phyloP scores from a whole-genome alignment of 78 protist genomes.

The Fonticula alba region DNA sequence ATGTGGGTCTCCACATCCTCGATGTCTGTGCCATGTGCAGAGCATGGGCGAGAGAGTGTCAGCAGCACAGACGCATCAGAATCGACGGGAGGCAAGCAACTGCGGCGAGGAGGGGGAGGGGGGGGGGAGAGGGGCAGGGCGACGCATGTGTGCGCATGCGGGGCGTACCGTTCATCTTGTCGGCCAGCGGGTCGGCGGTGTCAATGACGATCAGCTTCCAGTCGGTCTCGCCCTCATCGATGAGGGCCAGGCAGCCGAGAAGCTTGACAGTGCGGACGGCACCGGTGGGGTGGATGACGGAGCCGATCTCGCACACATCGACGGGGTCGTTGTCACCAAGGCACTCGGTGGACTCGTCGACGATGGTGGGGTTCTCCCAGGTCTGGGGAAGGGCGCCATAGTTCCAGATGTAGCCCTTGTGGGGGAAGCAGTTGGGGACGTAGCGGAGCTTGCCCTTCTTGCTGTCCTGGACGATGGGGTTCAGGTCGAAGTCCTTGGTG shows the following conservation, averaged over 20 bases:
- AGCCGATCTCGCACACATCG: conserved; percentile 63
- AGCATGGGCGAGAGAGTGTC: no score
- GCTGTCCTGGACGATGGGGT: conserved; percentile 69
- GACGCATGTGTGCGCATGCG: no score
- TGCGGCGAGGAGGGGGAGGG: no score
- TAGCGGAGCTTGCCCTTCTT: conserved; percentile 50
- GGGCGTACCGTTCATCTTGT: conserved; percentile 39
- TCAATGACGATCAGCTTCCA: conserved; percentile 69
- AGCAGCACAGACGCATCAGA: no score
- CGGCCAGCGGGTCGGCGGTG: conserved; percentile 55
- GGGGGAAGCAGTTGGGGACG: conserved; percentile 32
- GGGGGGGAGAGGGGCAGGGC: no score
- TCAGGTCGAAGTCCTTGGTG: conserved; percentile 29
- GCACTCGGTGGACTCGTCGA: conserved; percentile 19
- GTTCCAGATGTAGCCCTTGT: conserved; percentile 67
- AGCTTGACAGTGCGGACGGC: conserved; percentile 56
- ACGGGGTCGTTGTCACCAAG: conserved; percentile 80
- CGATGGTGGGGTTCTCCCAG: conserved; percentile 53
- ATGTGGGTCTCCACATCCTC: conserved; percentile 35
- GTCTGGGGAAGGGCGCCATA: conserved; percentile 82
- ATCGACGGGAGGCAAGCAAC: no score
- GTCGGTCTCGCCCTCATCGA: conserved; percentile 83
- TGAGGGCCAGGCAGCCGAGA: conserved; percentile 62
- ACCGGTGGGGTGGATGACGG: conserved; percentile 24
- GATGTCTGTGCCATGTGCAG: conserved; percentile 18